These are phyloP conservation scores for Aspergillus japonicus DNA, from an alignment of 2,329 filamentous ascomycete species.

Conservation along the genomic window DNA sequence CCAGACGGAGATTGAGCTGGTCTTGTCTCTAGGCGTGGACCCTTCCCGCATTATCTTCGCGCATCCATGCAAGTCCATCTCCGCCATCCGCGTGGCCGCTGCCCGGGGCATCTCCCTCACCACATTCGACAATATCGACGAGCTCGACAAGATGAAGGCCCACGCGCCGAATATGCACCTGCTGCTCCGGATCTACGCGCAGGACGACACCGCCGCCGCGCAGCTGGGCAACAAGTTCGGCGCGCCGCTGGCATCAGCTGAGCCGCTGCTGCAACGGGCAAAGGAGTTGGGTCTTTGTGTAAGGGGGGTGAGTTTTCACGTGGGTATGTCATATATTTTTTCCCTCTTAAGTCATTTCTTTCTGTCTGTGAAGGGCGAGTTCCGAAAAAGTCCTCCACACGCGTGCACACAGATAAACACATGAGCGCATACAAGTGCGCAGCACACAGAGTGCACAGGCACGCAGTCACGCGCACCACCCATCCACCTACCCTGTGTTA, in stretches of 20 bases:
- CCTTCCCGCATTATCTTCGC: slow-evolving; percentile 19
- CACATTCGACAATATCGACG: slow-evolving; percentile 31
- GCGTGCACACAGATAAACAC: neutral
- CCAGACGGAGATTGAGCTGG: slow-evolving; percentile 21
- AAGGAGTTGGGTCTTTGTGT: slow-evolving; percentile 23
- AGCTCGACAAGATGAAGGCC: slow-evolving; percentile 25
- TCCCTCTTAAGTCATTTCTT: no score
- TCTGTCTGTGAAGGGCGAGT: no score
- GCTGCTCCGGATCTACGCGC: slow-evolving; percentile 19
- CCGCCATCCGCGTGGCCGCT: slow-evolving; percentile 20
- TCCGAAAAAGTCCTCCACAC: neutral
- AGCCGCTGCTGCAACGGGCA: slow-evolving; percentile 20
- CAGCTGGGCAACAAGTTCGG: neutral
- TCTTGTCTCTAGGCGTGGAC: slow-evolving; percentile 24
- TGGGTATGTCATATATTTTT: slow-evolving; percentile 16
- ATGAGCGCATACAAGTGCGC: neutral
- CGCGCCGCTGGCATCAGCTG: neutral
- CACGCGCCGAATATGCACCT: slow-evolving; percentile 22
- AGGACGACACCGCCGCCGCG: slow-evolving; percentile 6
- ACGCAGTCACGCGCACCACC: no score
- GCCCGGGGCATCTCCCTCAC: slow-evolving; percentile 14
- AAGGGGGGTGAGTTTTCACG: slow-evolving; percentile 31
- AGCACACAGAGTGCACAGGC: no score
- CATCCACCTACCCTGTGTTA: no score
- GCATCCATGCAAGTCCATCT: slow-evolving; percentile 25